A percentile compares a stretch with the other conserved stretches of the same genome.
Conservation (phyloP, 345 rosid species). For the Jatropha curcas region DNA sequence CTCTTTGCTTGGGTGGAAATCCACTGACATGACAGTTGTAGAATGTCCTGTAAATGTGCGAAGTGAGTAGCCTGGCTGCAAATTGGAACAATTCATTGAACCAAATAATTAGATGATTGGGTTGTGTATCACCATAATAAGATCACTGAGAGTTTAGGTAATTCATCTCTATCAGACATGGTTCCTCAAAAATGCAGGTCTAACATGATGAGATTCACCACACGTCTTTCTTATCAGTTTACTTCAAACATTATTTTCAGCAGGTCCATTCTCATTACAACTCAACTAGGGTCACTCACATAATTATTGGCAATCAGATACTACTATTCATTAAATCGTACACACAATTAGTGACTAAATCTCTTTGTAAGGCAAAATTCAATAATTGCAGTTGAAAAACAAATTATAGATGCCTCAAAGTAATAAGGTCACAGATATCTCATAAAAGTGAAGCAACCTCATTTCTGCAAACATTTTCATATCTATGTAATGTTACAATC, state of each 20-base stretch:
- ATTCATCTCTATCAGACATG: neutral
- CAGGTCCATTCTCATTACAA: neutral
- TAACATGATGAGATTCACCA: neutral
- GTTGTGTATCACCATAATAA: neutral
- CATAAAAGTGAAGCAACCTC: neutral
- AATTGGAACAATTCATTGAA: conserved; percentile 14
- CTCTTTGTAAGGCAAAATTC: neutral
- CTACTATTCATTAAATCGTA: neutral
- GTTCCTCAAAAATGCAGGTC: neutral
- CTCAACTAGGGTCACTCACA: neutral
- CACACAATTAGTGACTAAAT: neutral
- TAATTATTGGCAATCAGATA: neutral
- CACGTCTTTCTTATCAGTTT: conserved; percentile 2
- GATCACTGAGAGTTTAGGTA: neutral
- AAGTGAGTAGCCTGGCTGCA: conserved; percentile 58
- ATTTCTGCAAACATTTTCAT: no score
- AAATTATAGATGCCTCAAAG: neutral
- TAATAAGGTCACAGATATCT: neutral
- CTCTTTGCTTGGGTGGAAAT: conserved; percentile 67
- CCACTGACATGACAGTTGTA: conserved; percentile 61
- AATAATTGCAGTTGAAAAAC: conserved; percentile 1
- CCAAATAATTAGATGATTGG: neutral
- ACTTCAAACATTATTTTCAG: neutral
- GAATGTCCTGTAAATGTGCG: conserved; percentile 62
- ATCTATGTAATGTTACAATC: no score